These are phyloP conservation scores for Fusarium circinatum DNA, from an alignment of 2,329 filamentous ascomycete genomes.

Conservation along the genomic window DNA sequence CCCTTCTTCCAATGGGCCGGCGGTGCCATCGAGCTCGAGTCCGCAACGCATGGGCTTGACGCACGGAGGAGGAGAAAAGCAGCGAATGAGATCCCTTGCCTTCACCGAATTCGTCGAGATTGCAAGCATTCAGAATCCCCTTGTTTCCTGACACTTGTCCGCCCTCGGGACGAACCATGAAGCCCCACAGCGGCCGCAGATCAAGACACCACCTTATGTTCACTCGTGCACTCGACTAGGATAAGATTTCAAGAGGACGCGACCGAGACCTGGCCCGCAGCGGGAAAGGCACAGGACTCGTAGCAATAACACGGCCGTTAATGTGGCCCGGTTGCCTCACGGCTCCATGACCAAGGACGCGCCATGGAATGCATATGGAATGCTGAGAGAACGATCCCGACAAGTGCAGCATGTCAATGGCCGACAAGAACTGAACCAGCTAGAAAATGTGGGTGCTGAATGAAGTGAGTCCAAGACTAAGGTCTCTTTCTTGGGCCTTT, in stretches of 20 bases:
- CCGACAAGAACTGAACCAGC: neutral
- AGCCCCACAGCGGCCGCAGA: slow-evolving; percentile 55
- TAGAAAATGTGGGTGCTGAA: neutral
- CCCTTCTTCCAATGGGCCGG: slow-evolving; percentile 19
- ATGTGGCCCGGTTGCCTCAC: slow-evolving; percentile 35
- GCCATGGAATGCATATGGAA: slow-evolving; percentile 33
- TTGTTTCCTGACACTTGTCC: slow-evolving; percentile 52
- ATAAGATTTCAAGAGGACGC: slow-evolving; percentile 31
- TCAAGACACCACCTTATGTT: slow-evolving; percentile 48
- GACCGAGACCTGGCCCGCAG: slow-evolving; percentile 45
- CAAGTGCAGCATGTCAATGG: neutral
- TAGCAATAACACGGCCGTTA: slow-evolving; percentile 44
- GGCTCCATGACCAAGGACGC: slow-evolving; percentile 11
- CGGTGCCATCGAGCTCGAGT: slow-evolving; percentile 24
- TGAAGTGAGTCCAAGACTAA: neutral
- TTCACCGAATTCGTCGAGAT: slow-evolving; percentile 50
- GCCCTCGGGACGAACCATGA: slow-evolving; percentile 52
- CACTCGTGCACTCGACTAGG: slow-evolving; percentile 35
- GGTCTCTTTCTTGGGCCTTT: neutral
- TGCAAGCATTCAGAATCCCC: slow-evolving; percentile 46
- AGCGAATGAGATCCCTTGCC: slow-evolving; percentile 49
- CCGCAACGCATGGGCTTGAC: slow-evolving; percentile 25
- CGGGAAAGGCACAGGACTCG: slow-evolving; percentile 43
- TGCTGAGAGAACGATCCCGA: slow-evolving; percentile 17
- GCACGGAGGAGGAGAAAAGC: slow-evolving; percentile 34